Percentiles rank a stretch among this genome's conserved stretches.
Conservation (phyloP, 768 basidiomycete species). For the Leccinum olivaceopallidum region DNA sequence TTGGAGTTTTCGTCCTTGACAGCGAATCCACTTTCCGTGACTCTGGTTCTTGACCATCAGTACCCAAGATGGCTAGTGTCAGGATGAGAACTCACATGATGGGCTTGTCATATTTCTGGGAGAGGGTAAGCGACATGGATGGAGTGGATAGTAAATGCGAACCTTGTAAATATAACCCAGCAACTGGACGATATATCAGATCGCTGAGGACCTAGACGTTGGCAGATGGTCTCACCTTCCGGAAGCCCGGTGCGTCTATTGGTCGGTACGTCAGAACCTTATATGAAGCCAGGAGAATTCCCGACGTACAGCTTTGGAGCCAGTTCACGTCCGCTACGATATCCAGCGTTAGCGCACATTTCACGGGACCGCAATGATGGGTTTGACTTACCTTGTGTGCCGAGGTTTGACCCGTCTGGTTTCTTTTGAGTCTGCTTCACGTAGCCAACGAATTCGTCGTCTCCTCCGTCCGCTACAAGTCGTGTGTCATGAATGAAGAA, state of each 20-base stretch:
- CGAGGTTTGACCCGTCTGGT: constrained; percentile 67
- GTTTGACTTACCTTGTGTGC: constrained; percentile 54
- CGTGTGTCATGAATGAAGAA: not conserved
- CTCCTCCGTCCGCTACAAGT: constrained; percentile 55
- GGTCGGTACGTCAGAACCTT: not conserved
- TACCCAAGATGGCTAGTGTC: not conserved
- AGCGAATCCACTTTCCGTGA: constrained; percentile 77
- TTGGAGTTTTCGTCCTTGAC: constrained; percentile 63
- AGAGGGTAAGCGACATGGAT: not conserved
- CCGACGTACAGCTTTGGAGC: constrained; percentile 64
- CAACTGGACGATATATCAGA: constrained; percentile 35
- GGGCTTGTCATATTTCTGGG: constrained; percentile 49
- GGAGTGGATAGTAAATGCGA: constrained; percentile 10
- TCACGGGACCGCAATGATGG: not conserved
- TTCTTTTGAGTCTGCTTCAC: constrained; percentile 64
- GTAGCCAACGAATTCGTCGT: constrained; percentile 65
- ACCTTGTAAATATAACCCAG: constrained; percentile 76
- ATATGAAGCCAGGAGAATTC: not conserved
- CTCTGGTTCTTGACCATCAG: constrained; percentile 36
- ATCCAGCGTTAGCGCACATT: not conserved
- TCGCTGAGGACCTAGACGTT: not conserved
- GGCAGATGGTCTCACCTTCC: constrained; percentile 40
- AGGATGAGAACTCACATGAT: constrained; percentile 50
- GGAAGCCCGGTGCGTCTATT: constrained; percentile 67
- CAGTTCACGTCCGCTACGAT: constrained; percentile 61